Evolutionary conservation across 2,329 filamentous ascomycete species (phyloP).

Genomic region (Ploettnerulaceae sp.): DNA sequence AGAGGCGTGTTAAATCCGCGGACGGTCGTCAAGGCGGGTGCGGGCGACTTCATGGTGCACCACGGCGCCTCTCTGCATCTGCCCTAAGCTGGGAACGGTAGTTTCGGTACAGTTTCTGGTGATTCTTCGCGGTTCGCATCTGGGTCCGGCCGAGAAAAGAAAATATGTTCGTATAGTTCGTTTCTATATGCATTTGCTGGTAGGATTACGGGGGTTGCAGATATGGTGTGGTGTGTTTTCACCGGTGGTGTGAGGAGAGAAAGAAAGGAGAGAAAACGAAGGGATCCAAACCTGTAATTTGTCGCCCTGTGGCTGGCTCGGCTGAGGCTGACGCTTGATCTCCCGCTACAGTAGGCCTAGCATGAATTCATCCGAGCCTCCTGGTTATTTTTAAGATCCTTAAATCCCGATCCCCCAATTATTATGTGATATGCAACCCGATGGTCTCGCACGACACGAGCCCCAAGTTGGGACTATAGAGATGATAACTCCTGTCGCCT

Average conservation of each 20-base stretch:
- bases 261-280: conserved; percentile 12
- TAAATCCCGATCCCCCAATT: too few species aligned
- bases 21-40: conserved; percentile 31
- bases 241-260: conserved; percentile 25
- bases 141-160: conserved; percentile 21
- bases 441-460: too few species aligned
- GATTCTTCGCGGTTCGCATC: conserved; percentile 32
- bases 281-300: neutral
- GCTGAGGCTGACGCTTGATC: neutral
- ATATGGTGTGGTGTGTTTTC: conserved; percentile 16
- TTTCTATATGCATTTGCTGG: conserved; percentile 35
- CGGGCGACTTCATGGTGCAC: conserved; percentile 33
- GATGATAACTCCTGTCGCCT: too few species aligned
- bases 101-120: conserved; percentile 33
- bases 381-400: too few species aligned
- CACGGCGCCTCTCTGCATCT: conserved; percentile 34
- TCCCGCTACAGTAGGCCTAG: neutral
- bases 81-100: conserved; percentile 34
- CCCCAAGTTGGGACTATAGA: too few species aligned
- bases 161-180: conserved; percentile 19
- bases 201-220: neutral
- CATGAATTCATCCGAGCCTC: too few species aligned
- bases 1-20: conserved; percentile 33
- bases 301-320: neutral
- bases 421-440: too few species aligned